Percentiles rank a stretch among this genome's conserved stretches.
phyloP scores from a whole-genome alignment of 2,329 filamentous ascomycete species.

The Elsinoe batatas region DNA sequence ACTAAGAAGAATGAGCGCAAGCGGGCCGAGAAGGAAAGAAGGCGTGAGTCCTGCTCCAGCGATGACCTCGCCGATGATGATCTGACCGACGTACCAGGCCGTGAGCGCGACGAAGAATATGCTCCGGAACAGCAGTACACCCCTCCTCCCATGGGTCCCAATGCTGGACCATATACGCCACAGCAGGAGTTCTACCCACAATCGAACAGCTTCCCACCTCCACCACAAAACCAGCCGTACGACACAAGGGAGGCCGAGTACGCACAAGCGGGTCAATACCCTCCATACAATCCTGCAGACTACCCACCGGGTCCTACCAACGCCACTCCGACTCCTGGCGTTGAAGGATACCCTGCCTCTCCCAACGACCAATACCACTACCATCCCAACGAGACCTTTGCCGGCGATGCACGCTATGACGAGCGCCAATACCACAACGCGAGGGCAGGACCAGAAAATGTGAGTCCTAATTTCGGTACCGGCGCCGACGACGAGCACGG shows the following conservation, averaged over 20 bases:
- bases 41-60: conserved; percentile 33
- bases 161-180: conserved; percentile 21
- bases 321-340: conserved; percentile 18
- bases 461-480: conserved; percentile 36
- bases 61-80: neutral
- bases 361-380: conserved; percentile 14
- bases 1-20: conserved; percentile 48
- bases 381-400: conserved; percentile 25
- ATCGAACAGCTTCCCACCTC: conserved; percentile 42
- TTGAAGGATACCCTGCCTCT: conserved; percentile 10
- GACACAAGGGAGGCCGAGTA: conserved; percentile 23
- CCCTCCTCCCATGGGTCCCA: conserved; percentile 28
- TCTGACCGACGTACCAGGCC: conserved; percentile 15
- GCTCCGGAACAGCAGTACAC: conserved; percentile 23
- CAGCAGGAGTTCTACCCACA: conserved; percentile 34
- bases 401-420: conserved; percentile 24
- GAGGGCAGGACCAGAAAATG: conserved; percentile 35
- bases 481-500: conserved; percentile 25
- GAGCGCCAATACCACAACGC: conserved; percentile 21
- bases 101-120: conserved; percentile 21
- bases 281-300: conserved; percentile 37
- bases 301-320: conserved; percentile 29
- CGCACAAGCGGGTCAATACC: conserved; percentile 19
- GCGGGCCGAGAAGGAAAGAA: conserved; percentile 42
- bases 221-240: conserved; percentile 21